Conservation (phyloP, 345 rosid genomes). For the Ailanthus altissimus region DNA sequence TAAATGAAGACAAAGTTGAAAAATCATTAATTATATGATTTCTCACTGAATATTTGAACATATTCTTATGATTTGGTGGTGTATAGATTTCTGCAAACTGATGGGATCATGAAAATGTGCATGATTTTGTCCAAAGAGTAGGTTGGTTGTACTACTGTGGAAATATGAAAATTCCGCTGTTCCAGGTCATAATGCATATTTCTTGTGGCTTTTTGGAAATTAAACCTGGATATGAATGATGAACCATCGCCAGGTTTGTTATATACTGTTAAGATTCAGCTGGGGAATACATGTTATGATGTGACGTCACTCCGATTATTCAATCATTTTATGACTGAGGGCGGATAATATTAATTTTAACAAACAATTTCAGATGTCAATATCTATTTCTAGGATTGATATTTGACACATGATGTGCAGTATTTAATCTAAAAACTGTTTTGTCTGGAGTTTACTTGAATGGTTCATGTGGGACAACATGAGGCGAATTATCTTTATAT, state of each 20-base stretch:
- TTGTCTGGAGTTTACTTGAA: conserved; percentile 9
- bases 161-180: background rate
- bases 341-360: background rate
- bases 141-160: background rate
- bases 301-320: background rate
- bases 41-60: background rate
- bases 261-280: background rate
- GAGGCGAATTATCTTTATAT: background rate
- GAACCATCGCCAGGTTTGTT: background rate
- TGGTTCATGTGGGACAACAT: background rate
- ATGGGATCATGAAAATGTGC: background rate
- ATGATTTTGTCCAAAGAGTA: background rate
- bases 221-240: background rate
- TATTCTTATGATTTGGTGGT: background rate
- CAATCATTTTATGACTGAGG: background rate
- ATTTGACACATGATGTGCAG: background rate
- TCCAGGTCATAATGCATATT: background rate
- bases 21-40: background rate
- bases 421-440: background rate
- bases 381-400: conserved; percentile 1
- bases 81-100: background rate
- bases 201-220: background rate
- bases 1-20: background rate
- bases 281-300: background rate
- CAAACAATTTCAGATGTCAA: background rate